Conservation (phyloP, 2,329 filamentous ascomycete species). For the Cytospora mali region DNA sequence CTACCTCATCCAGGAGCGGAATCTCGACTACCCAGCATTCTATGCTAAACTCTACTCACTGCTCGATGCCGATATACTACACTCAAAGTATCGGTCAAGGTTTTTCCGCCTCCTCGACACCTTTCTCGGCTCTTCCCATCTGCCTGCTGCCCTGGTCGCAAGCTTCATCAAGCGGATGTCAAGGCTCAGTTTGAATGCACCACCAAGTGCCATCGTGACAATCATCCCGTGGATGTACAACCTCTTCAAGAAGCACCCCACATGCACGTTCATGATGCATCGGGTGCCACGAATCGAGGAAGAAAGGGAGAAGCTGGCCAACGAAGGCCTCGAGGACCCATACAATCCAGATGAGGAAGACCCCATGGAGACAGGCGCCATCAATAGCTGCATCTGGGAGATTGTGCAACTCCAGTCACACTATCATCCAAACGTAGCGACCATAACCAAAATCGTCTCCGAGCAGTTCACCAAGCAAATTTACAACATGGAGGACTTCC, state of each 20-base stretch:
- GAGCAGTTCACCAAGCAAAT: constrained; percentile 96
- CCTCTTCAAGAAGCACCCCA: constrained; percentile 83
- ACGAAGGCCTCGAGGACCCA: constrained; percentile 67
- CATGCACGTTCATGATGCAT: constrained; percentile 95
- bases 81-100: constrained; percentile 90
- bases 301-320: constrained; percentile 60
- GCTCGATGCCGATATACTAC: constrained; percentile 80
- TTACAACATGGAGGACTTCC: constrained; percentile 95
- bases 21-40: constrained; percentile 94
- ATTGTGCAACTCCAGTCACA: constrained; percentile 87
- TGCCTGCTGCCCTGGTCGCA: constrained; percentile 86
- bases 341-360: constrained; percentile 77
- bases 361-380: constrained; percentile 81
- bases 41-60: constrained; percentile 93
- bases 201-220: constrained; percentile 85
- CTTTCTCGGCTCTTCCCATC: constrained; percentile 87
- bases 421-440: constrained; percentile 96
- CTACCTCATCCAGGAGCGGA: constrained; percentile 89
- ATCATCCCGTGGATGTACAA: constrained; percentile 96
- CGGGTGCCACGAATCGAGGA: constrained; percentile 65
- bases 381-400: constrained; percentile 95
- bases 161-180: constrained; percentile 96
- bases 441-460: constrained; percentile 87
- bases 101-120: constrained; percentile 93
- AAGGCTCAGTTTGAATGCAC: constrained; percentile 80